Percentiles rank a stretch among this genome's conserved stretches.
These are phyloP conservation scores for Ochetophila trinervis DNA, from an alignment of 306 rosid species.

Conservation along the genomic window DNA sequence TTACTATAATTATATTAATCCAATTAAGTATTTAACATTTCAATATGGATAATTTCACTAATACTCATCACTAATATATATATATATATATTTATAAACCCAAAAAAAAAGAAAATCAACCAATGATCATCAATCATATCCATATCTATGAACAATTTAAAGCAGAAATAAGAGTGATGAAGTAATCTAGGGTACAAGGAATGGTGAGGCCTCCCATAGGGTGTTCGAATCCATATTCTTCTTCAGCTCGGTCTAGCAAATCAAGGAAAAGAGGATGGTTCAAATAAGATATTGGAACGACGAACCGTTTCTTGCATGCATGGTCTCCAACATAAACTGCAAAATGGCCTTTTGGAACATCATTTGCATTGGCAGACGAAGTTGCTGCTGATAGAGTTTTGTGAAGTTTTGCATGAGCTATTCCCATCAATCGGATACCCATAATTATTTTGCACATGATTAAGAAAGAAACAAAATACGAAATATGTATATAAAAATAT, in stretches of 20 bases:
- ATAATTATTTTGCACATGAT: not conserved
- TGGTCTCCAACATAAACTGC: slow-evolving; percentile 20
- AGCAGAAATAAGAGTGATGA: not conserved
- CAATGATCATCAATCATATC: too few species aligned
- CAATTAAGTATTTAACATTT: too few species aligned
- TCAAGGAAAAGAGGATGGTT: slow-evolving; percentile 21
- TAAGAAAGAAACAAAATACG: too few species aligned
- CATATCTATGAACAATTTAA: too few species aligned
- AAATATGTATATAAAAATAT: too few species aligned
- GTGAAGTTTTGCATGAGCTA: slow-evolving; percentile 12
- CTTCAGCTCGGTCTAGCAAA: slow-evolving; percentile 1
- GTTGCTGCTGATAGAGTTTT: too few species aligned
- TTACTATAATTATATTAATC: too few species aligned
- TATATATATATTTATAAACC: too few species aligned
- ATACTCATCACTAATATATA: too few species aligned
- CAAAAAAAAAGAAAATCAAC: too few species aligned
- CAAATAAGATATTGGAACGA: slow-evolving; percentile 17
- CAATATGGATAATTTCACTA: too few species aligned
- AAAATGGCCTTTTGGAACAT: slow-evolving; percentile 20
- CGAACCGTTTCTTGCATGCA: slow-evolving; percentile 8
- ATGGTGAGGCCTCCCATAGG: slow-evolving; percentile 5
- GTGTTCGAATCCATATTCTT: not conserved
- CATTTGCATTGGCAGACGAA: too few species aligned
- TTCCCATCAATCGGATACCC: not conserved
- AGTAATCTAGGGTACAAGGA: not conserved